Evolutionary conservation across 768 basidiomycete species (phyloP), one percentile per base, ranked within the genome.

Genomic region (Suillus subluteus): DNA sequence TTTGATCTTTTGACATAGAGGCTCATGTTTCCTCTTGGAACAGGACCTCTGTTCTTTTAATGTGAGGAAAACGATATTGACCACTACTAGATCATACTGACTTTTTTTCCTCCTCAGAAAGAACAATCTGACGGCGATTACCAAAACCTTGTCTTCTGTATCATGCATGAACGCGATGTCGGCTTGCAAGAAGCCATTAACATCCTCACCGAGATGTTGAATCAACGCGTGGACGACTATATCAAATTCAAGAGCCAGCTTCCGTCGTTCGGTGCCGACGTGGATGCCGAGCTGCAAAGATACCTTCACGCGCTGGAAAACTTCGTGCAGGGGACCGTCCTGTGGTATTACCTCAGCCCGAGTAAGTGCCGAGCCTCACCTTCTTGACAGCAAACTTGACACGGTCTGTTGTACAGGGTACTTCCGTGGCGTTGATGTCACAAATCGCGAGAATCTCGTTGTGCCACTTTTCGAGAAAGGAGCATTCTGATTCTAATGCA

Each of bases 261-360:
- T 11, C 79, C 80, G 2, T 79, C 79, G 3, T 80, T 80, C 52
- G 79, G 79, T 1, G 46, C 70, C 15, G 74, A 78, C 0, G 78
- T 76, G 32, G 80, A 80, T 62, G 66, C 65, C n/a, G 79, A 80
- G 26, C 69, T 80, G 23, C 72, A 64, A 12, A 69, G 72, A n/a
- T 81, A 80, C 66, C 62, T 77, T 66, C 65, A 69, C 44, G 79
- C 79, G 6, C 66, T 80, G 16, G 79, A 80, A 63, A 79, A 80
- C 66, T 80, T 81, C 54, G 75, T 76, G 1, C 79, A 80, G 61
- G 79, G 79, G 21, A 80, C 79, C 12, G 78, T 81, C 18, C 44
- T 80, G 63, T 80, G 79, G 79, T 80, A 80, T 66, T 81, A 80
- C 54, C 73, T 80, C 18, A 80, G 79, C 66, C 79, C 79, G 38